Base-by-base conservation (phyloP, 768 basidiomycete genomes). In the Suillus sp. region DNA sequence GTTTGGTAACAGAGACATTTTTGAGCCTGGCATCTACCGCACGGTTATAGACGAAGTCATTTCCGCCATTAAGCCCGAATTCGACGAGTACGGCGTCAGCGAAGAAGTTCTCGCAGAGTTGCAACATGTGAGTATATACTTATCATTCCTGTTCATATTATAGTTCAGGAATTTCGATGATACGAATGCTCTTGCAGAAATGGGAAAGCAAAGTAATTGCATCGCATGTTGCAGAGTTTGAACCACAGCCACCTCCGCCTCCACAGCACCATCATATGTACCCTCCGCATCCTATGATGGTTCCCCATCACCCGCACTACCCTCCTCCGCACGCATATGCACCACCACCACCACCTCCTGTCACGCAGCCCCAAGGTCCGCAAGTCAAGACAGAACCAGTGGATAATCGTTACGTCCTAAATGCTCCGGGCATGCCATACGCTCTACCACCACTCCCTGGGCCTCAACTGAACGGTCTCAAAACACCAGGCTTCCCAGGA, bases 1-100 rank as follows among this genome's bases (percentile, higher is more conserved):
- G 75, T 66, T 73, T 70, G 78, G 80, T 81, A 79, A 83, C 86
- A 71, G 80, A 76, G 78, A 75, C 71, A 77, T 78, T 72, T 77
- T 84, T 86, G 88, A 96, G 95, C 95, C 95, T 74, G 72, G 78
- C 69, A 91, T 93, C 70, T 99, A 99, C 78, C 92, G 96, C 67
- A 76, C 86, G 64, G 91, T 99, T 78, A 98, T 99, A 79, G 95
- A 97, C 86, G 95, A 98, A 78, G 96, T 99, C 68, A 91, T 99
- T 70, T 78, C 79, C 37, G 81, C 84, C 69, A 92, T 96, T 81
- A 93, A 92, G 79, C 80, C 87, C 77, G 96, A 98, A 74, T 99
- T 99, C 78, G 96, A 99, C 74, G 95, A 96, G 74, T 95, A 92
- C 71, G 97, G 97, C 65, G 91, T 99, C 66, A 83, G 88, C 73